Evolutionary conservation across 805 yeast species (phyloP), one percentile per base, ranked within the genome.

Genomic region (Cyberlindnera meyerae): DNA sequence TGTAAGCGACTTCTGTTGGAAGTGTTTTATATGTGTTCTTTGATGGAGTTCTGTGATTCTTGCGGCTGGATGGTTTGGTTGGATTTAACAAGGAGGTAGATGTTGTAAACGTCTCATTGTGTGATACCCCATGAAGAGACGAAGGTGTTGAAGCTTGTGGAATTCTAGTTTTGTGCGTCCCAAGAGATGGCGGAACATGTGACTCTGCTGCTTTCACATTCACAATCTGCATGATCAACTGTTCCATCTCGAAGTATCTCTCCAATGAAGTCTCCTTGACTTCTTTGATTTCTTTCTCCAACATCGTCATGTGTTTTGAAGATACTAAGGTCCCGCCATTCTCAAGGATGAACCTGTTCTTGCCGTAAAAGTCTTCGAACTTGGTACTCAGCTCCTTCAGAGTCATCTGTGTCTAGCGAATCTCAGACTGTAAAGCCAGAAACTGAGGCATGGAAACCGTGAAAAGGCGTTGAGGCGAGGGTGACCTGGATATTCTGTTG

Each of bases 261-360:
- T 18, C 12, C 4, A 39, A 33, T 3, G 45, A 13, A 13, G 37
- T 41, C 14, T 9, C 12, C 18, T 34, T 42, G 14, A 47, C 28
- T n/a, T 42, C 42, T 14, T 43, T 43, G 18, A 49, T 39, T 34
- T 49, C 54, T 27, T 39, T 43, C 26, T 47, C 52, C 18, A 49
- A 29, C 11, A 45, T 43, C 40, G 43, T 47, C 35, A 43, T 45
- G 17, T 47, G 51, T 15, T 43, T 43, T 6, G 44, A 29, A 6
- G 51, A 37, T 2, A 45, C 11, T 13, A 49, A 43, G 5, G 18
- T 29, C n/a, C n/a, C 15, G 16, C 42, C 33, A 18, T 25, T 37
- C 6, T 47, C 53, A 20, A 45, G 41, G 9, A 30, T 31, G 8
- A 42, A 26, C 24, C 43, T 47, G 30, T 43, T 45, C 22, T 31